A percentile compares a stretch with the other conserved stretches of the same genome.
Evolutionary conservation across 331 rosid genomes (phyloP).

Genomic region (Malus hybrid): DNA sequence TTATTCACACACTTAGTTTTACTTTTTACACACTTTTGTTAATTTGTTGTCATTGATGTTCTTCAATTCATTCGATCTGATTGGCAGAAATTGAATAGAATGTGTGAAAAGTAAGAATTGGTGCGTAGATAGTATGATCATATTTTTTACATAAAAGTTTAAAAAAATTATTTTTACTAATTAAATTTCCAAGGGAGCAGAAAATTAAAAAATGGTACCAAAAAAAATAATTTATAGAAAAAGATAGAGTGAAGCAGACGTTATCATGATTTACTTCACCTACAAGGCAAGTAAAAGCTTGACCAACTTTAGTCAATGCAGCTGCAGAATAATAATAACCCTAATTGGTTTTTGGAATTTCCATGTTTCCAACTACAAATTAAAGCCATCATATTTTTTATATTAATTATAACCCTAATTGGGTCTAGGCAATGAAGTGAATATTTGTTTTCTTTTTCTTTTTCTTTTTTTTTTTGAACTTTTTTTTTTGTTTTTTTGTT

Average conservation of each 20-base stretch:
- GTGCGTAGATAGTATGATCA: too few species aligned
- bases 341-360: not conserved
- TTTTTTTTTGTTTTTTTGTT: too few species aligned
- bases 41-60: too few species aligned
- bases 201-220: not conserved
- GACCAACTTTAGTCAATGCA: not conserved
- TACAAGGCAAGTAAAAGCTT: conserved; percentile 17
- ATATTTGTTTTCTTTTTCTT: too few species aligned
- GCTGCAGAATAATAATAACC: not conserved
- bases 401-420: too few species aligned
- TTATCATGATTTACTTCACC: conserved; percentile 13
- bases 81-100: accelerated
- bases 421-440: too few species aligned
- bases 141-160: too few species aligned
- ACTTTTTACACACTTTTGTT: too few species aligned
- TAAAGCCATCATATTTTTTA: not conserved
- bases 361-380: not conserved
- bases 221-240: not conserved
- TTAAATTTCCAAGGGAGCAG: not conserved
- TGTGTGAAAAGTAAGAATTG: too few species aligned
- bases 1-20: too few species aligned
- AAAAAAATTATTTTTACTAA: not conserved
- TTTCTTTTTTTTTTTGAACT: too few species aligned
- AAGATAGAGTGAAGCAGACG: conserved; percentile 4
- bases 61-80: too few species aligned